These are phyloP conservation scores for Penicillium cinerascens DNA, from an alignment of 495 filamentous ascomycete species.

Conservation along the genomic window DNA sequence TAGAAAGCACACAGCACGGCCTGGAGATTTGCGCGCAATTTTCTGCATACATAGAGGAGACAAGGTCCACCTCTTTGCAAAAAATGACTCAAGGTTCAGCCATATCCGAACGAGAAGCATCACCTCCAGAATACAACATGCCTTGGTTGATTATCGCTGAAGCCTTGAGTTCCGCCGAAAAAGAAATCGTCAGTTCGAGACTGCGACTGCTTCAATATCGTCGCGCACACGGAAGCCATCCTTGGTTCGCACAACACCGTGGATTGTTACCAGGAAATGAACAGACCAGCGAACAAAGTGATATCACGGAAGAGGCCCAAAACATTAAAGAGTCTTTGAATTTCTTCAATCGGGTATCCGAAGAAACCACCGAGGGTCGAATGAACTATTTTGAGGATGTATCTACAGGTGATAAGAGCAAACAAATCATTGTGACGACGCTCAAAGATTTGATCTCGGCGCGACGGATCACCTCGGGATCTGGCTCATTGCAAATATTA, in stretches of 20 bases:
- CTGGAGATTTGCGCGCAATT: conserved; percentile 4
- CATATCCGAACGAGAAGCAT: not conserved
- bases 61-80: not conserved
- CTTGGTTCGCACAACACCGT: too few relatives aligned
- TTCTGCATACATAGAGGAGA: not conserved
- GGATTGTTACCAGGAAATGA: too few relatives aligned
- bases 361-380: conserved; percentile 3
- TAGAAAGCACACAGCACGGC: conserved; percentile 3
- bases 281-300: conserved; percentile 15
- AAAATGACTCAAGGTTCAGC: not conserved
- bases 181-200: not conserved
- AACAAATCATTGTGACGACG: conserved; percentile 6
- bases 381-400: conserved; percentile 8
- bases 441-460: conserved; percentile 12
- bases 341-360: conserved; percentile 4
- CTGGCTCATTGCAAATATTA: too few relatives aligned
- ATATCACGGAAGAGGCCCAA: not conserved
- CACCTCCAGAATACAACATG: not conserved
- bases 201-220: not conserved
- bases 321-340: conserved; percentile 1
- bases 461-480: conserved; percentile 4
- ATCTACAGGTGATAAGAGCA: conserved; percentile 3
- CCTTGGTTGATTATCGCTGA: not conserved
- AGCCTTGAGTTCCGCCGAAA: not conserved
- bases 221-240: not conserved